These are phyloP conservation scores for Rosa lucieae DNA, from an alignment of 306 rosid genomes.

Conservation along the genomic window DNA sequence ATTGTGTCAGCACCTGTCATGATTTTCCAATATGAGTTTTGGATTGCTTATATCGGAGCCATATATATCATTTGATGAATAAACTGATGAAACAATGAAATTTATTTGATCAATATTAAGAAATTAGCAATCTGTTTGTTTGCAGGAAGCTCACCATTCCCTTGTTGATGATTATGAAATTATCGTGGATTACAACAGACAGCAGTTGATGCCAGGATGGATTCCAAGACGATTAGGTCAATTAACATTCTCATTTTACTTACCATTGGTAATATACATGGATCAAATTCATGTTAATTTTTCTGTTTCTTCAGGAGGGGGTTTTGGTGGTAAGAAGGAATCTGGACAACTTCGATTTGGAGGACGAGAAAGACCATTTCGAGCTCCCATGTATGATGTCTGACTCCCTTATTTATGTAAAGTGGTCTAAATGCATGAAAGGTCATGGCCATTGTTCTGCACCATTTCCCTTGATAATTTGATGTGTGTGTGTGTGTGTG, in stretches of 20 bases:
- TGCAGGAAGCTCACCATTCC: slow-evolving; percentile 88
- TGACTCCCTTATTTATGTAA: slow-evolving; percentile 21
- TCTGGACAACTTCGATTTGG: slow-evolving; percentile 99
- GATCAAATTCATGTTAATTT: slow-evolving; percentile 20
- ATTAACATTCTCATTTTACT: slow-evolving; percentile 33
- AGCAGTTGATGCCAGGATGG: slow-evolving; percentile 93
- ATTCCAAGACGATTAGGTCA: slow-evolving; percentile 94
- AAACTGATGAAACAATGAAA: background rate
- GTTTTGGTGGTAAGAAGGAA: slow-evolving; percentile 93
- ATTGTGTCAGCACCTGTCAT: background rate
- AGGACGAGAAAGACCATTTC: slow-evolving; percentile 94
- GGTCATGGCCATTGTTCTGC: background rate
- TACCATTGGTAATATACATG: background rate
- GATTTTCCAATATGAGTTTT: background rate
- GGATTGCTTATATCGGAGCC: background rate
- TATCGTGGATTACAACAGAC: slow-evolving; percentile 82
- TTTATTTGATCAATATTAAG: background rate
- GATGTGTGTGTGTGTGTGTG: too few relatives aligned
- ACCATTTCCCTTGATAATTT: background rate
- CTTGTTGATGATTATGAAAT: slow-evolving; percentile 72
- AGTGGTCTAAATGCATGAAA: slow-evolving; percentile 7
- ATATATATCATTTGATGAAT: background rate
- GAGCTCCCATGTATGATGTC: slow-evolving; percentile 70
- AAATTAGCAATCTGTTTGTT: slow-evolving; percentile 13
- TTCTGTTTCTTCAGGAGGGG: slow-evolving; percentile 60